Conservation (phyloP, 1,139 yeast species). For the Taiozyma onychis region DNA sequence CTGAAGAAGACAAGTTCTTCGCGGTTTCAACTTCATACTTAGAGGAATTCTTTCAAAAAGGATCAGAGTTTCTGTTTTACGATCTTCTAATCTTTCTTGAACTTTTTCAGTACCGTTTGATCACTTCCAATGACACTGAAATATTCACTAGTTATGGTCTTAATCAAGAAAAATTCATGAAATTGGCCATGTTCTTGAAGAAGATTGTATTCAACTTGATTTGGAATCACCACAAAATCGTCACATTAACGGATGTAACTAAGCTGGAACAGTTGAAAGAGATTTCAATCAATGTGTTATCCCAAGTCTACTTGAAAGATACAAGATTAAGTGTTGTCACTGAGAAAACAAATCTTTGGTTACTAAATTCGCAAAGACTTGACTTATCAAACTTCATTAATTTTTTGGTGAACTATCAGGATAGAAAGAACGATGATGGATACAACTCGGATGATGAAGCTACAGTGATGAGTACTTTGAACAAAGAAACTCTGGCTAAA, state of each 20-base stretch:
- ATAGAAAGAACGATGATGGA: constrained; percentile 14
- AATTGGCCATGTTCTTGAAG: constrained; percentile 47
- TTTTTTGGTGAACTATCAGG: constrained; percentile 16
- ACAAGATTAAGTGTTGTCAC: constrained; percentile 41
- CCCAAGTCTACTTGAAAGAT: constrained; percentile 67
- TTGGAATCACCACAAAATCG: constrained; percentile 32
- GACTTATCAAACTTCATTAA: constrained; percentile 7
- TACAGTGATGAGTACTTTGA: constrained; percentile 12
- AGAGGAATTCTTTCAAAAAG: constrained; percentile 13
- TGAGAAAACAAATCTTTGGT: constrained; percentile 16
- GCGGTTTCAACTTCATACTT: constrained; percentile 6
- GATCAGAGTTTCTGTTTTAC: constrained; percentile 21
- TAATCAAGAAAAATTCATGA: constrained; percentile 38
- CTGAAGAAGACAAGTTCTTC: constrained; percentile 21
- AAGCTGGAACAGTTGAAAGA: constrained; percentile 17
- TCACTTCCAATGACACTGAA: constrained; percentile 69
- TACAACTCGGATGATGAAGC: constrained; percentile 20
- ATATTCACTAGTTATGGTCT: constrained; percentile 41
- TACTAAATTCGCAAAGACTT: constrained; percentile 9
- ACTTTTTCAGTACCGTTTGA: constrained; percentile 48
- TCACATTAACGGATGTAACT: not conserved
- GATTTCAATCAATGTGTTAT: constrained; percentile 48
- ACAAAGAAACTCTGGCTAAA: constrained; percentile 18
- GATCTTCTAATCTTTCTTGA: constrained; percentile 39
- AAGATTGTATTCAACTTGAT: constrained; percentile 49